phyloP scores from a whole-genome alignment of 208 protist species.

The Trypanosoma boissoni region DNA sequence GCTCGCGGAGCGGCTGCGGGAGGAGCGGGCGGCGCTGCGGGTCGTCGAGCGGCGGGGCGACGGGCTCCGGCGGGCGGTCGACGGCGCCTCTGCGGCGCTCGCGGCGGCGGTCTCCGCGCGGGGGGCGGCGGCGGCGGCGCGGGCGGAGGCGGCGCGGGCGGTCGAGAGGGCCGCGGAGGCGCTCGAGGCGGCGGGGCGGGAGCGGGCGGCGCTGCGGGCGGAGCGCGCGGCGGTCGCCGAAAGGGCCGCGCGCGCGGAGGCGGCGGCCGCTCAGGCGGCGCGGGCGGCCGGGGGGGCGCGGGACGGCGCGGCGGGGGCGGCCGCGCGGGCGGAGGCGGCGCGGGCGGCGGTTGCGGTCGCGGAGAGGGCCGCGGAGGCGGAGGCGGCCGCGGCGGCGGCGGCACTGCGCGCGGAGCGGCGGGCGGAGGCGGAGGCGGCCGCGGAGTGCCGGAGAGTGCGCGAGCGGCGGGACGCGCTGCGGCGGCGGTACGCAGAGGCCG shows the following conservation, averaged over 20 bases:
- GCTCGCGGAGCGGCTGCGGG: too few relatives aligned
- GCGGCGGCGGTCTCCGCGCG: constrained; percentile 21
- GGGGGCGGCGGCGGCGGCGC: constrained; percentile 34
- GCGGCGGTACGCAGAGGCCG: background rate
- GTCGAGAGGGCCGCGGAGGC: constrained; percentile 27
- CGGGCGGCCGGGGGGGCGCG: constrained; percentile 3
- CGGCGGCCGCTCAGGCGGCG: constrained; percentile 37
- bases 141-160: constrained; percentile 16
- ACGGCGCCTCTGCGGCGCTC: too few relatives aligned
- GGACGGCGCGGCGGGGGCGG: background rate
- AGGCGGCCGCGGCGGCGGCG: constrained; percentile 32
- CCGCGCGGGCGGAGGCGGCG: constrained; percentile 4
- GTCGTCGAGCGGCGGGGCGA: constrained; percentile 39
- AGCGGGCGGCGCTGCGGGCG: constrained; percentile 32
- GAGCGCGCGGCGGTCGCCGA: constrained; percentile 33
- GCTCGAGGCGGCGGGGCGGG: constrained; percentile 29
- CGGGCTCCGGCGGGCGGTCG: background rate
- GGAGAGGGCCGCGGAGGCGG: background rate
- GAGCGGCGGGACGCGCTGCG: constrained; percentile 1
- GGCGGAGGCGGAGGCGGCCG: constrained; percentile 35
- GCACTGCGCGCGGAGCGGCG: constrained; percentile 26
- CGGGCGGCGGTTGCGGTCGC: background rate
- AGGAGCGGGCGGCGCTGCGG: constrained; percentile 20
- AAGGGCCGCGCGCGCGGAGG: constrained; percentile 28
- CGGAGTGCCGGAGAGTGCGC: constrained; percentile 20